Percentiles rank a stretch among this genome's conserved stretches.
These are phyloP conservation scores for Parasarocladium wereldwijsianum DNA, from an alignment of 2,329 filamentous ascomycete genomes.

Conservation along the genomic window DNA sequence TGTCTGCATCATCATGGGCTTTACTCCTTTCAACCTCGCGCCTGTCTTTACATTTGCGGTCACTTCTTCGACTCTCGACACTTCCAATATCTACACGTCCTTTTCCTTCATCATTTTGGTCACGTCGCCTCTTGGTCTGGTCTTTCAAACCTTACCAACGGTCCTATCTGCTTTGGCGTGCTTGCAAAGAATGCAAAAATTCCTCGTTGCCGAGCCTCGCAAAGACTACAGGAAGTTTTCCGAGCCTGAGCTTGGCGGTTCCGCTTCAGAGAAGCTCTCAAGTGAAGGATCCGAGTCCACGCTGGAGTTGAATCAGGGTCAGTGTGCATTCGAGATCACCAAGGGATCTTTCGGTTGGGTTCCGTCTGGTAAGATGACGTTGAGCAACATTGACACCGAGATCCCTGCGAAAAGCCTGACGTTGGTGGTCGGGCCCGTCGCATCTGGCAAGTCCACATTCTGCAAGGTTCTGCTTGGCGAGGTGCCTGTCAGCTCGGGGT, in stretches of 20 bases:
- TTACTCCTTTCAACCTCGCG: conserved; percentile 19
- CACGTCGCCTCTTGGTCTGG: conserved; percentile 13
- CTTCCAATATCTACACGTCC: conserved; percentile 17
- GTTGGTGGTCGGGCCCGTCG: conserved; percentile 20
- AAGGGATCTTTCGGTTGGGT: conserved; percentile 10
- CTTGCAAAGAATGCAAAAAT: conserved; percentile 19
- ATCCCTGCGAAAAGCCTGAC: conserved; percentile 12
- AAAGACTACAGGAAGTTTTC: conserved; percentile 10
- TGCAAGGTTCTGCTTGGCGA: conserved; percentile 18
- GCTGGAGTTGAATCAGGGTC: no score
- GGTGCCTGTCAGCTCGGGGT: conserved; percentile 9
- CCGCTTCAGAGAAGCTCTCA: no score
- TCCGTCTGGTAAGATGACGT: no score
- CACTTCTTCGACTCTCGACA: conserved; percentile 11
- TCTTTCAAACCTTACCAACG: conserved; percentile 18
- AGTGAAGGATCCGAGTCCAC: no score
- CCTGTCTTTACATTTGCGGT: conserved; percentile 18
- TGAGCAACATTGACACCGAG: conserved; percentile 9
- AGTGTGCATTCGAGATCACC: conserved; percentile 1
- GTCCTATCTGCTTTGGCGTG: conserved; percentile 18
- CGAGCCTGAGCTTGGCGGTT: no score
- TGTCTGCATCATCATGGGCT: conserved; percentile 13
- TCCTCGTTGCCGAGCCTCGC: conserved; percentile 16
- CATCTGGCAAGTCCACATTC: conserved; percentile 20
- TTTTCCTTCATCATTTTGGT: conserved; percentile 20